These are phyloP conservation scores for Neofusicoccum laricinum DNA, from an alignment of 2,329 filamentous ascomycete genomes.

Conservation along the genomic window DNA sequence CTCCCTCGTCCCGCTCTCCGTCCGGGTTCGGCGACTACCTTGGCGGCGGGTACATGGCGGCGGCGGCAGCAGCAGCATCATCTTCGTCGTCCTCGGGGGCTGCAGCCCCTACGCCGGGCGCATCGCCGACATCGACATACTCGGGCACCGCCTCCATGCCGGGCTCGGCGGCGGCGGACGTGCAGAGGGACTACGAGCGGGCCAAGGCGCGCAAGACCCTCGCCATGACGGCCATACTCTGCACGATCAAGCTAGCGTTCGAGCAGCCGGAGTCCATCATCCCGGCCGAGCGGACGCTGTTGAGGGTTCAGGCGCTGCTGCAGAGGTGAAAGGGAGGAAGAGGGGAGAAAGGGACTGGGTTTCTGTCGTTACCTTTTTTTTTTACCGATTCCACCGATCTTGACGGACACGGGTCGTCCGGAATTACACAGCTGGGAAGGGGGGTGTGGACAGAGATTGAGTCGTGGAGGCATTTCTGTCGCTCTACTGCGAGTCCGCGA, in stretches of 20 bases:
- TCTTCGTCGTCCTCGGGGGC: not conserved
- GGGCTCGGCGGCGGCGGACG: not conserved
- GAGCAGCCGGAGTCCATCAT: not conserved
- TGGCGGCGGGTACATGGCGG: not conserved
- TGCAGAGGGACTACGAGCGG: conserved; percentile 3
- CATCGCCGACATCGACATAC: not conserved
- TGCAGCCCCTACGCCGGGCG: not conserved
- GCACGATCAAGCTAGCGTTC: conserved; percentile 7
- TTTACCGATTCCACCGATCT: no score
- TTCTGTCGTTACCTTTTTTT: not conserved
- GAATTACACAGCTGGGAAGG: no score
- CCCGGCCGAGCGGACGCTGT: conserved; percentile 7
- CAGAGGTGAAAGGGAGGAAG: not conserved
- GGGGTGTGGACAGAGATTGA: no score
- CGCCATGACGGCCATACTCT: not conserved
- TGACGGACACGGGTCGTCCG: no score
- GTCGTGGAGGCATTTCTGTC: no score
- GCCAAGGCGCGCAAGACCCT: conserved; percentile 11
- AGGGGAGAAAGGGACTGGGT: not conserved
- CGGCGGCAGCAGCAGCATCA: not conserved
- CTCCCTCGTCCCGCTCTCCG: not conserved
- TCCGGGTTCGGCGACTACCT: not conserved
- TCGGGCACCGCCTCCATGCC: not conserved
- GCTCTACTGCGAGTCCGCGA: no score
- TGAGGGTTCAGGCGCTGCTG: conserved; percentile 12